Evolutionary conservation across 345 rosid species (phyloP).

Genomic region (Pugionium dolabratum): DNA sequence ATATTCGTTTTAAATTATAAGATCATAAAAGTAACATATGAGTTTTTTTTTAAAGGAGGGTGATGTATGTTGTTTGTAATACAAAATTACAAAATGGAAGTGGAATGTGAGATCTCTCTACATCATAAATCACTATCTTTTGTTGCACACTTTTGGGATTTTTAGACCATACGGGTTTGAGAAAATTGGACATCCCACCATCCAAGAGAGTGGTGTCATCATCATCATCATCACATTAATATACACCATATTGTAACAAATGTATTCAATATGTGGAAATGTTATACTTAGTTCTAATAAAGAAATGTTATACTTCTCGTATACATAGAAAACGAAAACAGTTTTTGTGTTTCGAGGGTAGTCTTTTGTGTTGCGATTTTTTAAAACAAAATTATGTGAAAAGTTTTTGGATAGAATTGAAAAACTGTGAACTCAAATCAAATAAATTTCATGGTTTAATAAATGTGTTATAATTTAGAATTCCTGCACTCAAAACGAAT

Average conservation of each 20-base stretch:
- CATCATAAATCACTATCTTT: constrained; percentile 37
- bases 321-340: too few species aligned
- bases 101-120: constrained; percentile 39
- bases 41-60: constrained; percentile 6
- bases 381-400: too few species aligned
- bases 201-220: constrained; percentile 26
- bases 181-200: constrained; percentile 38
- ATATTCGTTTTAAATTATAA: constrained; percentile 20
- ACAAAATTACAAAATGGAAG: constrained; percentile 33
- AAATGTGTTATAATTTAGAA: constrained; percentile 1
- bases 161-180: constrained; percentile 27
- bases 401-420: too few species aligned
- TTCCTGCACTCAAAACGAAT: constrained; percentile 12
- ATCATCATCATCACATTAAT: constrained; percentile 13
- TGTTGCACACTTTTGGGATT: constrained; percentile 31
- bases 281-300: too few species aligned
- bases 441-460: too few species aligned
- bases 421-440: too few species aligned
- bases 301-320: too few species aligned
- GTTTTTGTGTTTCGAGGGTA: too few species aligned
- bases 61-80: constrained; percentile 39
- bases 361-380: too few species aligned
- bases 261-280: too few species aligned
- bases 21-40: neutral
- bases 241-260: constrained; percentile 1